Base-by-base conservation (phyloP, 768 basidiomycete species). In the Naganishia onofrii region DNA sequence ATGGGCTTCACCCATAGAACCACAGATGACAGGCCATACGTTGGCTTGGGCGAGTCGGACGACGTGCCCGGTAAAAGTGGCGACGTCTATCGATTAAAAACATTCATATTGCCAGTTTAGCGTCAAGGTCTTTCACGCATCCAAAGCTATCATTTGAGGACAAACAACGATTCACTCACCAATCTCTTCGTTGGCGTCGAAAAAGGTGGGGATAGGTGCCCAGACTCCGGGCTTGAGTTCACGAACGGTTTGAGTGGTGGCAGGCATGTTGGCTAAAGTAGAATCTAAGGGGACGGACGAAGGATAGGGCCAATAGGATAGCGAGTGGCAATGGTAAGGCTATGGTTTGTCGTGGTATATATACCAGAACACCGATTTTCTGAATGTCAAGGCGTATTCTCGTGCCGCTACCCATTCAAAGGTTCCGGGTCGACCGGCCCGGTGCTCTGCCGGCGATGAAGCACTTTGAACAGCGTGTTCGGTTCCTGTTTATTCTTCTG, bases 181-280 rank as follows among this genome's bases (percentile, higher is more conserved):
- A 67, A 95, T 85, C 74, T 93, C 91, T 80, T 94, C 90, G 51
- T 88, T 85, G 42, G 84, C 85, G 23, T 87, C 79, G 84, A 92
- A 93, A 84, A 95, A 94, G 19, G 92, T 87, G 36, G 89, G 91
- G 75, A 95, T 87, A 36, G 93, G 93, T 12, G 90, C 89, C 81
- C 86, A 93, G 68, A 95, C 86, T 53, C 93, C 92, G 28, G 90
- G 80, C 67, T 83, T 85, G 73, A 95, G 83, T 21, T 86, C 85
- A 67, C 90, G 88, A 36, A 63, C 38, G 63, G 71, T 70, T n/a
- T 63, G 63, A 64, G 72, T 74, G 28, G 70, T 56, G 60, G 70
- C 38, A 65, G 73, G 42, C 75, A 75, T 77, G 19, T 57, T 76
- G 72, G 42, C 17, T 23, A 29, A 28, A 44, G 36, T 32, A 57